Evolutionary conservation across 768 basidiomycete species (phyloP).

Genomic region (Kwoniella dendrophila): DNA sequence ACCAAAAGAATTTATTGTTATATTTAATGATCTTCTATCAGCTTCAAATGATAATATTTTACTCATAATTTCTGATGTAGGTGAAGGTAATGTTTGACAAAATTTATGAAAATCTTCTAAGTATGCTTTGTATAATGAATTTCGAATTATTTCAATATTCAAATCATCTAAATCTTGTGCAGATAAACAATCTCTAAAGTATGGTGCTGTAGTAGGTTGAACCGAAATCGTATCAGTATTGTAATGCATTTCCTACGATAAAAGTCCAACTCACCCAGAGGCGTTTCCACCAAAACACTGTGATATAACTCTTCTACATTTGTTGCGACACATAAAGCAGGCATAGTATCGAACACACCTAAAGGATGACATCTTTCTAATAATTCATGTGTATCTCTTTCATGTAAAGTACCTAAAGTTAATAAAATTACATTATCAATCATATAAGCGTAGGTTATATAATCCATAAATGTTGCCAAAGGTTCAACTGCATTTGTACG

Average conservation of each 20-base stretch:
- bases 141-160: conserved; percentile 99
- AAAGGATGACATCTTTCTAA: conserved; percentile 95
- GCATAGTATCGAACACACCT: conserved; percentile 97
- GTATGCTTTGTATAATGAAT: conserved; percentile 98
- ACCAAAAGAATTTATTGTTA: conserved; percentile 98
- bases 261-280: conserved; percentile 69
- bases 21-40: conserved; percentile 94
- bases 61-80: conserved; percentile 90
- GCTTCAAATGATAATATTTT: conserved; percentile 92
- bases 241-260: not conserved
- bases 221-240: not conserved
- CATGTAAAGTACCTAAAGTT: conserved; percentile 95
- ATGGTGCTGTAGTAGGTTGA: conserved; percentile 67
- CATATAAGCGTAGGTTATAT: conserved; percentile 99
- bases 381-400: conserved; percentile 94
- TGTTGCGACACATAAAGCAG: conserved; percentile 96
- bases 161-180: conserved; percentile 96
- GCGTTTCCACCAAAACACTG: conserved; percentile 95
- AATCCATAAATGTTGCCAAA: conserved; percentile 89
- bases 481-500: conserved; percentile 88
- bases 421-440: conserved; percentile 98
- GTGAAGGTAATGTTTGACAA: conserved; percentile 73
- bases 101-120: conserved; percentile 94
- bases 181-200: conserved; percentile 93
- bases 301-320: conserved; percentile 98